Evolutionary conservation across 345 rosid genomes (phyloP).

Genomic region (Eucalyptus curtisii): DNA sequence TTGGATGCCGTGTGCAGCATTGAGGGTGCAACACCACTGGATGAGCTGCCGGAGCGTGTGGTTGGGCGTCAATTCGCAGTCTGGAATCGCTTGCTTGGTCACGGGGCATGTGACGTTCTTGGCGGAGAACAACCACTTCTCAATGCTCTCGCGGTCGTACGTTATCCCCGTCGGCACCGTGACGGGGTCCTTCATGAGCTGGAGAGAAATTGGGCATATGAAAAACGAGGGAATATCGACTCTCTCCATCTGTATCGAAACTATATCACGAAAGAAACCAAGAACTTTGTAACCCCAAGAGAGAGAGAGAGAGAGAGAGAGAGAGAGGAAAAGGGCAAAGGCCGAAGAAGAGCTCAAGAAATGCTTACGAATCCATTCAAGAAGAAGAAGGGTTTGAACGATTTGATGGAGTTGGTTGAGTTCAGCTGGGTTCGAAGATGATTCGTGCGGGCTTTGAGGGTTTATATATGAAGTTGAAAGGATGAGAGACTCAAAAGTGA

Average conservation of each 20-base stretch:
- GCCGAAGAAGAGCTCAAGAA: neutral
- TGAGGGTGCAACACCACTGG: slow-evolving; percentile 82
- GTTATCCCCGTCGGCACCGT: slow-evolving; percentile 1
- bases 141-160: slow-evolving; percentile 10
- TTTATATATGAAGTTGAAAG: neutral
- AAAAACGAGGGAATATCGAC: slow-evolving; percentile 1
- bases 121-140: neutral
- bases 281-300: neutral
- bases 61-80: slow-evolving; percentile 57
- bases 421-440: neutral
- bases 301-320: neutral
- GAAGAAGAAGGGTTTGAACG: neutral
- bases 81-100: slow-evolving; percentile 45
- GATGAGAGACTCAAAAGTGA: neutral
- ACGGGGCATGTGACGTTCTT: slow-evolving; percentile 4
- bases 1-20: slow-evolving; percentile 67
- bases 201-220: slow-evolving; percentile 3
- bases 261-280: neutral
- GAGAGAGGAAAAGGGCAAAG: neutral
- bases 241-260: neutral
- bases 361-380: neutral
- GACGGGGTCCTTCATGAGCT: slow-evolving; percentile 8
- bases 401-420: neutral
- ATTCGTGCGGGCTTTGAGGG: neutral
- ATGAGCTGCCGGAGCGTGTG: slow-evolving; percentile 71